phyloP scores from a whole-genome alignment of 768 basidiomycete genomes.

The Cubamyces lactineus region DNA sequence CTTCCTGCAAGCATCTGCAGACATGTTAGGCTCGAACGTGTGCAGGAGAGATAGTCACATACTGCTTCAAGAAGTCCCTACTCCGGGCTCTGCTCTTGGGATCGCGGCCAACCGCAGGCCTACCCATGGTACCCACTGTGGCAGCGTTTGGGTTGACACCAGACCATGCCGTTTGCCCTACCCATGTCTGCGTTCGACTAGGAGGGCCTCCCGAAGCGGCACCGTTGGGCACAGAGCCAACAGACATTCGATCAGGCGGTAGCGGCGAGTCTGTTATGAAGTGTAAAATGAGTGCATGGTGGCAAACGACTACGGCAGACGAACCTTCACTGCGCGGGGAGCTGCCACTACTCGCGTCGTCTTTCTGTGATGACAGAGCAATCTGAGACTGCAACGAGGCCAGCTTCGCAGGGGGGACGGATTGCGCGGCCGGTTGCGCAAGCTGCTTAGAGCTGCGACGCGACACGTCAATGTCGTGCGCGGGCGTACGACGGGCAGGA shows the following conservation, averaged over 20 bases:
- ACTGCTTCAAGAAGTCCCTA: constrained; percentile 98
- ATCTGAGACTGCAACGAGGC: constrained; percentile 59
- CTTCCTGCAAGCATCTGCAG: constrained; percentile 91
- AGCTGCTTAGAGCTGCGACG: constrained; percentile 77
- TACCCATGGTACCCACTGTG: constrained; percentile 56
- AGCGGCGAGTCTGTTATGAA: constrained; percentile 66
- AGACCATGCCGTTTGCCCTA: constrained; percentile 43
- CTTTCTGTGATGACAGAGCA: constrained; percentile 58
- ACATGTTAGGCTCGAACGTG: constrained; percentile 2
- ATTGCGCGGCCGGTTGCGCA: constrained; percentile 56
- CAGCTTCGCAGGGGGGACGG: constrained; percentile 68
- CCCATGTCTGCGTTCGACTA: constrained; percentile 61
- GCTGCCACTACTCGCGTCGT: constrained; percentile 76
- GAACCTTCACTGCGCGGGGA: constrained; percentile 86
- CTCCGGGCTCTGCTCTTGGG: constrained; percentile 95
- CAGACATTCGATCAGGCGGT: constrained; percentile 58
- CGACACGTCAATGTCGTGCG: constrained; percentile 42
- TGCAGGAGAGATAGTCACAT: constrained; percentile 35
- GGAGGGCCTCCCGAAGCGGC: constrained; percentile 46
- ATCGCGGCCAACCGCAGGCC: constrained; percentile 81
- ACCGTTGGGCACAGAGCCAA: constrained; percentile 57
- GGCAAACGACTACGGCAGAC: constrained; percentile 22
- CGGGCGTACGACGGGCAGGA: constrained; percentile 15
- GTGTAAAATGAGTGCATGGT: constrained; percentile 22
- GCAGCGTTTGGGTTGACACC: constrained; percentile 50